A percentile compares a stretch with the other conserved stretches of the same genome.
Conservation (phyloP, 352 stramenopile species). For the Phytophthora rubi region DNA sequence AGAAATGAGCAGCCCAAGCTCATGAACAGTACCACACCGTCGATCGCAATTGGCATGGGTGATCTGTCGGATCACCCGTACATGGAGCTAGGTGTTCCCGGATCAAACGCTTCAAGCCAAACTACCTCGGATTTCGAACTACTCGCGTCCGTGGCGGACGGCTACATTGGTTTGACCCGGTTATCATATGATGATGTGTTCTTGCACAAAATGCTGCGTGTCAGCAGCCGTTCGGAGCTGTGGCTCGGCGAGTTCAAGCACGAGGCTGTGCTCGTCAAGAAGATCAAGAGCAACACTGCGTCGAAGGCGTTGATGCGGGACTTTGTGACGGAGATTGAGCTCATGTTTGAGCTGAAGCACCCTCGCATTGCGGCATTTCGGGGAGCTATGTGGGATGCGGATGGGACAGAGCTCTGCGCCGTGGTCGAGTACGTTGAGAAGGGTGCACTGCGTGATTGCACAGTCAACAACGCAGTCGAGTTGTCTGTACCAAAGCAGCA, state of each 20-base stretch:
- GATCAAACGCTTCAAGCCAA: conserved; percentile 61
- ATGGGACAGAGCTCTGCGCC: conserved; percentile 72
- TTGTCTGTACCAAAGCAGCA: conserved; percentile 69
- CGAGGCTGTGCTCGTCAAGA: conserved; percentile 76
- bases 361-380: conserved; percentile 73
- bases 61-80: conserved; percentile 66
- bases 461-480: conserved; percentile 40
- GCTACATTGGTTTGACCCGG: conserved; percentile 70
- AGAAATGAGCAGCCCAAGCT: conserved; percentile 58
- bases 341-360: conserved; percentile 76
- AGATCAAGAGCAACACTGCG: conserved; percentile 80
- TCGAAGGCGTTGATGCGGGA: conserved; percentile 69
- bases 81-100: conserved; percentile 52
- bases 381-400: conserved; percentile 76
- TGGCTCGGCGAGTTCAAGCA: conserved; percentile 78
- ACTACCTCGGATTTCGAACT: conserved; percentile 81
- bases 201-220: conserved; percentile 73
- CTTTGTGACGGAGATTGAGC: conserved; percentile 84
- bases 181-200: conserved; percentile 80
- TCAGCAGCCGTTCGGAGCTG: conserved; percentile 75
- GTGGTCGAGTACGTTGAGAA: conserved; percentile 77
- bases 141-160: conserved; percentile 65
- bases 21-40: conserved; percentile 53
- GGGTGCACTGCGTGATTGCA: conserved; percentile 68
- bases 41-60: conserved; percentile 63